Conservation (phyloP, 2,329 filamentous ascomycete species). For the Thelonectria blattea region DNA sequence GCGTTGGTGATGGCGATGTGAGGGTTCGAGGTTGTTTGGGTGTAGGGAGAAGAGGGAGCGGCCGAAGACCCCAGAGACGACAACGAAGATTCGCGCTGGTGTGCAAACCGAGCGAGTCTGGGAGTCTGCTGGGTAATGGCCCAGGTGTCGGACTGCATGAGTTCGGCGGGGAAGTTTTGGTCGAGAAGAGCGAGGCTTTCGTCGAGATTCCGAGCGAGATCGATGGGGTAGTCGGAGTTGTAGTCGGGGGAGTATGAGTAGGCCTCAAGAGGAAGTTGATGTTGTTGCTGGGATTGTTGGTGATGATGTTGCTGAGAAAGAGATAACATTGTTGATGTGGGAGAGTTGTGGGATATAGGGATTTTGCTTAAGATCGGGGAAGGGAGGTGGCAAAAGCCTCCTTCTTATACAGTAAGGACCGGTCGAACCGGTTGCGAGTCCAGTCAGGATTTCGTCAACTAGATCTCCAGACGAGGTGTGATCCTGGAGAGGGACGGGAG, state of each 20-base stretch:
- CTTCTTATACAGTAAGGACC: slow-evolving; percentile 33
- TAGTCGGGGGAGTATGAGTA: slow-evolving; percentile 30
- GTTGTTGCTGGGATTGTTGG: slow-evolving; percentile 38
- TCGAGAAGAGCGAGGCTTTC: slow-evolving; percentile 37
- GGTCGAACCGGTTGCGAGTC: slow-evolving; percentile 16
- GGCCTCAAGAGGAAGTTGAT: slow-evolving; percentile 25
- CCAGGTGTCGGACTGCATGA: slow-evolving; percentile 54
- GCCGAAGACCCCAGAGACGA: slow-evolving; percentile 67
- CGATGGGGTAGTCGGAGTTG: slow-evolving; percentile 23
- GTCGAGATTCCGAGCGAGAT: slow-evolving; percentile 30
- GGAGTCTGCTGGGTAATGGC: slow-evolving; percentile 46
- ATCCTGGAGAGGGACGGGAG: slow-evolving; percentile 13
- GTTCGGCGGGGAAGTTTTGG: slow-evolving; percentile 34
- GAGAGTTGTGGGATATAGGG: slow-evolving; percentile 15
- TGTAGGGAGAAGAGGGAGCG: slow-evolving; percentile 65
- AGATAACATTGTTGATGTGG: slow-evolving; percentile 40
- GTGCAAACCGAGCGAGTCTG: slow-evolving; percentile 49
- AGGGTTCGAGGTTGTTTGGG: slow-evolving; percentile 60
- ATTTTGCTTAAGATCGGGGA: slow-evolving; percentile 32
- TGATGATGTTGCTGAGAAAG: slow-evolving; percentile 35
- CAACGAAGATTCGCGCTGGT: slow-evolving; percentile 66
- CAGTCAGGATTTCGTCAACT: slow-evolving; percentile 20
- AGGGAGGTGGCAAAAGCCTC: slow-evolving; percentile 32
- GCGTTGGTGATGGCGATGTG: slow-evolving; percentile 63
- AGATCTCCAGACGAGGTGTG: slow-evolving; percentile 17